phyloP scores from a whole-genome alignment of 1,139 yeast genomes.

The Scheffersomyces cryptocercus region DNA sequence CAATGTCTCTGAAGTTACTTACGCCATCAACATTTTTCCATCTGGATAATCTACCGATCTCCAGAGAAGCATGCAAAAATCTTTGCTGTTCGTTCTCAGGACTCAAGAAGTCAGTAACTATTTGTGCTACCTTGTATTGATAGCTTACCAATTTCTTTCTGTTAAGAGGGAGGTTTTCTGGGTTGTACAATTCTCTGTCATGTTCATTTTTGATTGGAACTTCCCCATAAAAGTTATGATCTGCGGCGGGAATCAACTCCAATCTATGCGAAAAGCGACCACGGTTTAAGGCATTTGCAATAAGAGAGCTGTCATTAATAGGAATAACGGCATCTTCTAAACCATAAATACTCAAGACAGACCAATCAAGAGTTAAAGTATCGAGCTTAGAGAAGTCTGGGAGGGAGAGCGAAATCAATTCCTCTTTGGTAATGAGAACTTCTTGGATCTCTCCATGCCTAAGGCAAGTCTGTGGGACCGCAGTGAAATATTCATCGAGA shows the following conservation, averaged over 20 bases:
- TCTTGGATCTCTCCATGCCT: conserved; percentile 52
- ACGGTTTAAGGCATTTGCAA: conserved; percentile 55
- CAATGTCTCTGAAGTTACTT: conserved; percentile 74
- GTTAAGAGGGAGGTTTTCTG: conserved; percentile 43
- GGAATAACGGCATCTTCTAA: conserved; percentile 66
- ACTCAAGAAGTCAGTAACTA: conserved; percentile 53
- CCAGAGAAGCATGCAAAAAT: conserved; percentile 41
- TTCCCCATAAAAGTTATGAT: conserved; percentile 75
- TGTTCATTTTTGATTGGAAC: conserved; percentile 29
- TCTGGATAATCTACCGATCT: conserved; percentile 45
- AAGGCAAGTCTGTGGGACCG: conserved; percentile 13
- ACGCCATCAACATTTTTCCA: conserved; percentile 71
- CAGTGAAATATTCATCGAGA: conserved; percentile 23
- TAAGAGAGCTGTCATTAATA: conserved; percentile 57
- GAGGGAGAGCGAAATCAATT: conserved; percentile 53
- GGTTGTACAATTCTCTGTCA: conserved; percentile 32
- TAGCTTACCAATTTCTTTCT: conserved; percentile 53
- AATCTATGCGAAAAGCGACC: conserved; percentile 56
- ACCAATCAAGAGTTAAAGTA: conserved; percentile 45
- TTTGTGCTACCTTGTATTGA: conserved; percentile 54
- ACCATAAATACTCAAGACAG: conserved; percentile 74
- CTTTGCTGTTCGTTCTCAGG: conserved; percentile 53
- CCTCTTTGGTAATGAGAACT: conserved; percentile 49
- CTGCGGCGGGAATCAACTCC: conserved; percentile 64
- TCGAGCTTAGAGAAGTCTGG: conserved; percentile 48